Evolutionary conservation across 208 protist species (phyloP), one percentile per base, ranked within the genome.

Genomic region (Leptomonas pyrrhocoris): DNA sequence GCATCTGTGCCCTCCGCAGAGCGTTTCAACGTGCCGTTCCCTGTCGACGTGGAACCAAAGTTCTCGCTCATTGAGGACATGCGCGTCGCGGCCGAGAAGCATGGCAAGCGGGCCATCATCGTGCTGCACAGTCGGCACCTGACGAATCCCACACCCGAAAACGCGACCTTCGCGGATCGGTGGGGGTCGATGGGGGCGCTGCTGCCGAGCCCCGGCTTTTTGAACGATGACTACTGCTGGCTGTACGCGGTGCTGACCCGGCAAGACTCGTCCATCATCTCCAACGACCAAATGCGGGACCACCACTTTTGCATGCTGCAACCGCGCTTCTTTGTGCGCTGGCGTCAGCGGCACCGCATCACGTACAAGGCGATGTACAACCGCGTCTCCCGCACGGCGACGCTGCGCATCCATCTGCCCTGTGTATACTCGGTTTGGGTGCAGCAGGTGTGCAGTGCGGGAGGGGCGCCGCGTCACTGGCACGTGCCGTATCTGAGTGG

Each of bases 161-260:
- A 91, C 74, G 58, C 45, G 38, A 30, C 40, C 9, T 74, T 84
- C 45, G 57, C 91, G 51, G 15, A 30, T 19, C 65, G 78, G 45
- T 96, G 91, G 89, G 31, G 67, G 19, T 59, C 48, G 21, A 69
- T 79, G 36, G 62, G 64, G 0, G 61, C 78, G 4, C 30, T 94
- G 18, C 58, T 94, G 51, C 73, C 81, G 0, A 94, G 87, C 68
- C 91, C 91, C 0, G 68, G 68, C 8, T 94, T 96, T 67, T 70
- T 93, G n/a, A 94, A 93, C 74, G 90, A 95, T 54, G 90, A 95
- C 63, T 93, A 90, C 74, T 93, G 87, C 72, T 95, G 90, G 90
- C 66, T 95, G 5, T 92, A 88, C 78, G 90, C 83, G 2, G 82
- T 85, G 7, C 68, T 95, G 38, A 62, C 45, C 8, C 64, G 79